Conservation (phyloP, 768 basidiomycete genomes). For the Strobilomyces echinocephalus region DNA sequence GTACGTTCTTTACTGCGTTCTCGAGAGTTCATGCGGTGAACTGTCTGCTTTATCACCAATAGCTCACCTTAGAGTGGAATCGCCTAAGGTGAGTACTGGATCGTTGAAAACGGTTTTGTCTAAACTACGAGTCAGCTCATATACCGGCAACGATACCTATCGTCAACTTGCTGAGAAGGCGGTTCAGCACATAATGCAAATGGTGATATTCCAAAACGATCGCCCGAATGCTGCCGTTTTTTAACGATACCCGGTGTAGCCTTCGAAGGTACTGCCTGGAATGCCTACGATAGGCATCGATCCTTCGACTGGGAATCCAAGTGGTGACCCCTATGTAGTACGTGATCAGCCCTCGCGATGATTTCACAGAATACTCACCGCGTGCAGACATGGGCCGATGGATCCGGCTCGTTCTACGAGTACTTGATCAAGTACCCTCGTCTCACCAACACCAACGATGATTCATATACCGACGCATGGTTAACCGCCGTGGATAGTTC, state of each 20-base stretch:
- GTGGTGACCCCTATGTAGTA: slow-evolving; percentile 51
- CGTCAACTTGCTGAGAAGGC: slow-evolving; percentile 46
- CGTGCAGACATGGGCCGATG: slow-evolving; percentile 60
- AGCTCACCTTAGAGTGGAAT: slow-evolving; percentile 60
- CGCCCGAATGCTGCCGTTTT: background rate
- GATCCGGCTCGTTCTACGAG: slow-evolving; percentile 73
- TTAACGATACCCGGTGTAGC: slow-evolving; percentile 1
- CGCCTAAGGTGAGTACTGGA: slow-evolving; percentile 35
- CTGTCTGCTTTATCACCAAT: background rate
- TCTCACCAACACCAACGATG: slow-evolving; percentile 60
- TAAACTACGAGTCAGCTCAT: slow-evolving; percentile 25
- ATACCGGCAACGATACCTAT: slow-evolving; percentile 61
- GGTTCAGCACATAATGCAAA: slow-evolving; percentile 44
- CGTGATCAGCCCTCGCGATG: slow-evolving; percentile 12
- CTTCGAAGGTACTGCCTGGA: slow-evolving; percentile 30
- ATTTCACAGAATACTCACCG: background rate
- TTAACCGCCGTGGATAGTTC: slow-evolving; percentile 67
- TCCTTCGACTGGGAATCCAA: slow-evolving; percentile 45
- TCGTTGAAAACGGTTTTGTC: background rate
- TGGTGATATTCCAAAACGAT: slow-evolving; percentile 25
- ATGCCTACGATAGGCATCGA: slow-evolving; percentile 58
- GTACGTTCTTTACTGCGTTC: slow-evolving; percentile 24
- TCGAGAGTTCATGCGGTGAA: background rate
- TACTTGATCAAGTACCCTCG: slow-evolving; percentile 71
- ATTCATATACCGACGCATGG: slow-evolving; percentile 65